These are phyloP conservation scores for Aspergillus homomorphus DNA, from an alignment of 495 filamentous ascomycete species.

Conservation along the genomic window DNA sequence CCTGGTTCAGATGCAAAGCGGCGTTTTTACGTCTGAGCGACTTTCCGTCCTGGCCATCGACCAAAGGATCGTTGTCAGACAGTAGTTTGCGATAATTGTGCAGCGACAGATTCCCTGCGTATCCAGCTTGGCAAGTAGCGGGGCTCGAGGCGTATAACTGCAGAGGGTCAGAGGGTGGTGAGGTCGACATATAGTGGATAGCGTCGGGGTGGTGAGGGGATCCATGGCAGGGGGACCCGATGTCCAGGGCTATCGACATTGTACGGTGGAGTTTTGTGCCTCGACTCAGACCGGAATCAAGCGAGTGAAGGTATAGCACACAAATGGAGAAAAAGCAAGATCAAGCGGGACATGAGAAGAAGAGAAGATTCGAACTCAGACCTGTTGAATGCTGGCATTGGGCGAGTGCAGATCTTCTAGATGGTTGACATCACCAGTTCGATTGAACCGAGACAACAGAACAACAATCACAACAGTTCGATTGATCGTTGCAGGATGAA, in stretches of 20 bases:
- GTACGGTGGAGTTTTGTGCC: not conserved
- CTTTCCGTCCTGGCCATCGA: conserved; percentile 20
- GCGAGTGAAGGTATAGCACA: not conserved
- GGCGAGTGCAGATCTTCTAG: not conserved
- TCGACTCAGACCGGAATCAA: not conserved
- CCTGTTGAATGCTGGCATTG: not conserved
- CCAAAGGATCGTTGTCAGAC: conserved; percentile 14
- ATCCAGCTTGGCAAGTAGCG: conserved; percentile 5
- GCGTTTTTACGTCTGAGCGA: conserved; percentile 39
- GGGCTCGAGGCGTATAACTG: conserved; percentile 3
- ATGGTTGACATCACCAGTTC: not conserved
- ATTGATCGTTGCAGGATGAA: not conserved
- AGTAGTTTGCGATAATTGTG: conserved; percentile 30
- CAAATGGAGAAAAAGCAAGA: not conserved
- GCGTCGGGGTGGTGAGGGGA: not conserved
- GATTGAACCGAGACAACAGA: not conserved
- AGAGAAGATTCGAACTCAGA: not conserved
- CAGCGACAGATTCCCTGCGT: conserved; percentile 20
- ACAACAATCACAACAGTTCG: not conserved
- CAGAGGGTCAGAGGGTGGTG: conserved; percentile 4
- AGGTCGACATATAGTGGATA: conserved; percentile 4
- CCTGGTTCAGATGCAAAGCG: conserved; percentile 33
- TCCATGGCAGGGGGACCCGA: not conserved
- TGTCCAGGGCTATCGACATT: not conserved
- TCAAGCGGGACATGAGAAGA: not conserved